A percentile compares a stretch with the other conserved stretches of the same genome.
These are phyloP conservation scores for Blepharisma undulans DNA, from an alignment of 169 alveolate species.

Conservation along the genomic window DNA sequence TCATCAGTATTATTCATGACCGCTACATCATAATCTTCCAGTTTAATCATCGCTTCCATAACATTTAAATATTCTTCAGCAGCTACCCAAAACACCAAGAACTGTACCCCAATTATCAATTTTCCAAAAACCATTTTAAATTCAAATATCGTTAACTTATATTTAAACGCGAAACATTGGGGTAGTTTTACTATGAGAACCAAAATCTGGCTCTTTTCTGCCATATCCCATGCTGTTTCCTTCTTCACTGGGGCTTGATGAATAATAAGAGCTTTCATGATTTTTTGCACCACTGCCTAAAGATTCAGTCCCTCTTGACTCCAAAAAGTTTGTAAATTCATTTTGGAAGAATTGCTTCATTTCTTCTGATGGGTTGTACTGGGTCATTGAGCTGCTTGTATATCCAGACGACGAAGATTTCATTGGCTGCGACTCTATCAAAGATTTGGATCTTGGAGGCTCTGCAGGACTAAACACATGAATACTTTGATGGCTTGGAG, in stretches of 20 bases:
- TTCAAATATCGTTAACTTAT: neutral
- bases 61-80: neutral
- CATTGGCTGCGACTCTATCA: neutral
- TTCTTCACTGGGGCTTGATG: neutral
- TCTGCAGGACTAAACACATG: neutral
- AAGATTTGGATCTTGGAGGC: neutral
- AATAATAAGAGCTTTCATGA: neutral
- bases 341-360: constrained; percentile 12
- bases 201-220: neutral
- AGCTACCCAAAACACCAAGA: neutral
- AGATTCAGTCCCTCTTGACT: neutral
- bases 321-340: neutral
- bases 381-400: constrained; percentile 27
- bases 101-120: neutral
- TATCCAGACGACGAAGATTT: neutral
- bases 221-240: neutral
- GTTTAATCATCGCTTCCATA: neutral
- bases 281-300: neutral
- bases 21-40: neutral
- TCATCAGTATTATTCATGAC: neutral
- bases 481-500: neutral
- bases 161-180: neutral
- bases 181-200: neutral
- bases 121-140: neutral
- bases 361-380: neutral